Base-by-base conservation (phyloP, 352 stramenopile genomes). In the Paralagenidium karlingii region DNA sequence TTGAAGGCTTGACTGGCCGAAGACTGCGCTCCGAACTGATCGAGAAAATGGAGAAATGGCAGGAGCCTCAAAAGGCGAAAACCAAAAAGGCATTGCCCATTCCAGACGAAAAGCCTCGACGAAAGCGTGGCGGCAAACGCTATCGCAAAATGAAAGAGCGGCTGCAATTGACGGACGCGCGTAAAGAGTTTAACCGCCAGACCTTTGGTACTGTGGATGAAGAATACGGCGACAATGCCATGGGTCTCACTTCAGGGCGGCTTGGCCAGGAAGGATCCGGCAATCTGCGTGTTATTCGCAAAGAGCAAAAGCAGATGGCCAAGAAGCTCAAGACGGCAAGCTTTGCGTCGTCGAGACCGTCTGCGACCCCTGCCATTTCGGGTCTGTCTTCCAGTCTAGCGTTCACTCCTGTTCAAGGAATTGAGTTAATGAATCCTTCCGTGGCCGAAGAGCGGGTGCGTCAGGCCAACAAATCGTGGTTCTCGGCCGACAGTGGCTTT, bases 211-310 rank as follows among this genome's bases (percentile, higher is more conserved):
- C 87, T 15, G 69, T 84, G 34, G 85, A 94, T 45, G 77, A 89
- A 44, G 94, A 99, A 58, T 99, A 99, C 52, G 94, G 94, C 10
- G 96, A 99, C 58, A 96, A 98, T 44, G 92, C 90, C 16, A 99
- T 99, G 95, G 96, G 94, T n/a, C 73, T 97, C 29, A 95, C 91
- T 4, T 55, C 82, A 22, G 94, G 94, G 12, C 80, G 96, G 7
- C 63, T 98, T 11, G 85, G 82, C 8, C 69, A 81, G 19, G 82
- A 93, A 65, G 87, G 82, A 29, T 89, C 75, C 18, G 88, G 88
- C 10, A 82, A 75, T 27, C 61, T 97, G 41, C 78, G 90, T 24
- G 68, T 92, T 26, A 49, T 73, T 38, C 68, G 76, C 36, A 97
- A 96, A 51, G 82, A 97, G 38, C 77, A 93, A 45, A 87, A 86